phyloP scores from a whole-genome alignment of 2,329 filamentous ascomycete genomes.

The Dactylellina haptotyla region DNA sequence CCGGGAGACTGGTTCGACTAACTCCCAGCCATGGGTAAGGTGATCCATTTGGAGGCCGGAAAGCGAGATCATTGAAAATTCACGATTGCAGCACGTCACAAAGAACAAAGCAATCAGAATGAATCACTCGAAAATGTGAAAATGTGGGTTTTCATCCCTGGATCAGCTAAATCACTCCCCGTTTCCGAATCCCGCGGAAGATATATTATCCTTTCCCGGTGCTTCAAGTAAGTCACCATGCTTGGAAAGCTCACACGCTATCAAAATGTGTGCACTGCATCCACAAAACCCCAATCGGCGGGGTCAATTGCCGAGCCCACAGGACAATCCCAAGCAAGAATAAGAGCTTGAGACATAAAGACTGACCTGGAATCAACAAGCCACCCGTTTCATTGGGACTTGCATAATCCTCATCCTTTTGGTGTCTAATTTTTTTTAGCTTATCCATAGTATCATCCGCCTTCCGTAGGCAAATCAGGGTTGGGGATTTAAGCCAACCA shows the following conservation, averaged over 20 bases:
- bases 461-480: conserved; percentile 42
- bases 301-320: conserved; percentile 47
- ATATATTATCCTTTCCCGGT: conserved; percentile 51
- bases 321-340: conserved; percentile 17
- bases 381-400: conserved; percentile 43
- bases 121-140: conserved; percentile 10
- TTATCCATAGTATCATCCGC: conserved; percentile 13
- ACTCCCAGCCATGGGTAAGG: no score
- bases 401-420: neutral
- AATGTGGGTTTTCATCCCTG: conserved; percentile 17
- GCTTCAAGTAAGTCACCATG: neutral
- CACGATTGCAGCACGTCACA: neutral
- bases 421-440: neutral
- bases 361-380: conserved; percentile 26
- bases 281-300: conserved; percentile 36
- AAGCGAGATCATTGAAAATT: neutral
- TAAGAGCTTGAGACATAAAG: conserved; percentile 16
- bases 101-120: neutral
- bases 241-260: neutral
- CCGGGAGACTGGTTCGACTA: no score
- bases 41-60: neutral
- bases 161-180: conserved; percentile 25
- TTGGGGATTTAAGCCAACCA: conserved; percentile 26
- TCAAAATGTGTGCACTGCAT: conserved; percentile 31
- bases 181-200: conserved; percentile 53